These are phyloP conservation scores for Allium fistulosum DNA, from an alignment of 106 monocot genomes.

Conservation along the genomic window DNA sequence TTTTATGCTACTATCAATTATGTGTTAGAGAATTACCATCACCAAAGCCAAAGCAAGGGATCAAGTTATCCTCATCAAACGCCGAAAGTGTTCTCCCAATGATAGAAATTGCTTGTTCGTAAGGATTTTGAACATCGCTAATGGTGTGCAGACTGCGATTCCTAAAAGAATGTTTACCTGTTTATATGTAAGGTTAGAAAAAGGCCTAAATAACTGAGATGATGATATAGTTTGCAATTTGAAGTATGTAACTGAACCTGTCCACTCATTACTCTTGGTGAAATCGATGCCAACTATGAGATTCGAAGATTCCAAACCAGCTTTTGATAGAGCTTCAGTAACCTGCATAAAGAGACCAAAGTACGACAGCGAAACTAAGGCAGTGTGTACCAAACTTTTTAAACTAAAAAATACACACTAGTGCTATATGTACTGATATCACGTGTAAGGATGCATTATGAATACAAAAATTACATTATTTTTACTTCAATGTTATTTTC, in stretches of 20 bases:
- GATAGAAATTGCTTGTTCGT: conserved; percentile 92
- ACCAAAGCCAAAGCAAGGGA: conserved; percentile 96
- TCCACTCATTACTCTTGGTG: conserved; percentile 99
- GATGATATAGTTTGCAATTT: too few relatives aligned
- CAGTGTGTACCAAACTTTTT: not conserved
- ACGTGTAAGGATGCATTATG: not conserved
- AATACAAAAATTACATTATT: not conserved
- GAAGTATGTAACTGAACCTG: conserved; percentile 33
- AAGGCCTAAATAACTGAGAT: not conserved
- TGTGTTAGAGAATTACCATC: conserved; percentile 46
- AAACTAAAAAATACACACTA: not conserved
- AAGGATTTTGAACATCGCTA: conserved; percentile 63
- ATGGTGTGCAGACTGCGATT: conserved; percentile 69
- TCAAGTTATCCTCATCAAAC: conserved; percentile 91
- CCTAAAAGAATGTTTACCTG: conserved; percentile 77
- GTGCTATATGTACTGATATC: not conserved
- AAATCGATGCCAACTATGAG: conserved; percentile 92
- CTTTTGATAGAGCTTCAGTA: conserved; percentile 77
- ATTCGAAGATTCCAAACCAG: conserved; percentile 86
- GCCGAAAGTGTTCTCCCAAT: conserved; percentile 72
- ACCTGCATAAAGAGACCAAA: conserved; percentile 32
- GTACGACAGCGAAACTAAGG: not conserved
- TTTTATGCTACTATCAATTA: not conserved
- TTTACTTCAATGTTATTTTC: not conserved
- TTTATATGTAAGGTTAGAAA: conserved; percentile 15